Evolutionary conservation across 306 rosid species (phyloP), one percentile per base, ranked within the genome.

Genomic region (Begonia masoniana): DNA sequence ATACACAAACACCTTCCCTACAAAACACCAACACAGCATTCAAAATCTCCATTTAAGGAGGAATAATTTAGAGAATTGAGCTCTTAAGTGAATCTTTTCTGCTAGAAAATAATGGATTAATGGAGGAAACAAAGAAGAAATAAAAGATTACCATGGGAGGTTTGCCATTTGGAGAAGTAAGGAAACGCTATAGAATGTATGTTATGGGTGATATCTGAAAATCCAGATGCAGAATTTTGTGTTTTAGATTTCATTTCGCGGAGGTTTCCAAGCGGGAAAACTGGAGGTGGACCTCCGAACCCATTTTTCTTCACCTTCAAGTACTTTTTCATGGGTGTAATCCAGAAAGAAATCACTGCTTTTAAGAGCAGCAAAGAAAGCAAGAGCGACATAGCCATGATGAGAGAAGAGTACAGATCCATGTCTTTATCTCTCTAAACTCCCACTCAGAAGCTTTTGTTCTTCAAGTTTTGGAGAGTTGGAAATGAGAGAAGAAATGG

Each of bases 221-320:
- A 55, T 10, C 15, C 15, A 1, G 15, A 6, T 2, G 64, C 36
- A 60, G 68, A 41, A 7, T 11, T 23, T 9, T 2, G 53, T 15
- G 9, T 64, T 60, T 66, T 82, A 5, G 7, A 0, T 63, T 63
- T 73, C 66, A 87, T 87, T 60, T 83, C 94, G 12, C 39, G 51
- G 11, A 78, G 60, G 66, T 87, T 87, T 49, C 96, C 95, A 7
- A 88, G 62, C 1, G 96, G 96, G 52, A 88, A 88, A 51, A 62
- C 65, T 46, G 96, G 96, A 26, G 63, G 3, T 47, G 96, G 96
- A 5, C 96, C 96, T 51, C 61, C 47, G 54, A 88, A 74, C 3
- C 96, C 96, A 71, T 74, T 69, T 69, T 62, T 65, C 75, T 71
- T 74, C 10, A 88, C 76, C 52, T 88, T 79, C 9, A 43, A 43